Evolutionary conservation across 371 early-diverging fungal species (phyloP).

Genomic region (Smittium culicis): DNA sequence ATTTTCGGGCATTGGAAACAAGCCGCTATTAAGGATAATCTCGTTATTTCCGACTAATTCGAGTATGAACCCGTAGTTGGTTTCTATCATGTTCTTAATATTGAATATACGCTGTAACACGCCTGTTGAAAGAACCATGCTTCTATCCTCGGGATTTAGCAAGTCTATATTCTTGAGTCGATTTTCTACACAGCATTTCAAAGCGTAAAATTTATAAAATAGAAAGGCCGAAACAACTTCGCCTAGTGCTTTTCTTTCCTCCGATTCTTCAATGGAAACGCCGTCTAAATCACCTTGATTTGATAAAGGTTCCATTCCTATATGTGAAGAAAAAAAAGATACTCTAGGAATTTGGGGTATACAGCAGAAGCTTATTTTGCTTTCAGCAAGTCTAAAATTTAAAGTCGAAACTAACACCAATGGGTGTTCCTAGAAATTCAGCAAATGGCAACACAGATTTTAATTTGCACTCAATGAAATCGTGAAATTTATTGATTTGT

Average conservation of each 20-base stretch:
- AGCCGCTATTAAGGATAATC: slow-evolving; percentile 2
- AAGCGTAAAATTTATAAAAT: slow-evolving; percentile 49
- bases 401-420: too few species aligned
- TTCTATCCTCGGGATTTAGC: slow-evolving; percentile 49
- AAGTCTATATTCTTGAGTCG: slow-evolving; percentile 49
- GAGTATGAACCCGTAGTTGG: slow-evolving; percentile 34
- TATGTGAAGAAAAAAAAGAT: too few species aligned
- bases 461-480: too few species aligned
- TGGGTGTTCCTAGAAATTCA: too few species aligned
- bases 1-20: neutral
- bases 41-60: slow-evolving; percentile 35
- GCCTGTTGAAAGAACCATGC: slow-evolving; percentile 34
- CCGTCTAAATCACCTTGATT: too few species aligned
- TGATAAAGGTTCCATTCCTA: too few species aligned
- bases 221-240: slow-evolving; percentile 54
- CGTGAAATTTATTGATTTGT: too few species aligned
- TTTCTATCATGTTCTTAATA: slow-evolving; percentile 36
- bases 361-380: too few species aligned
- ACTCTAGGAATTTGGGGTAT: too few species aligned
- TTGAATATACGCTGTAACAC: slow-evolving; percentile 36
- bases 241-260: slow-evolving; percentile 19
- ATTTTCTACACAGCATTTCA: slow-evolving; percentile 47
- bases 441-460: too few species aligned
- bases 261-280: too few species aligned
- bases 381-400: too few species aligned